Evolutionary conservation across 495 filamentous ascomycete species (phyloP), one percentile per base, ranked within the genome.

Genomic region (Symbiotaphrina buchneri): DNA sequence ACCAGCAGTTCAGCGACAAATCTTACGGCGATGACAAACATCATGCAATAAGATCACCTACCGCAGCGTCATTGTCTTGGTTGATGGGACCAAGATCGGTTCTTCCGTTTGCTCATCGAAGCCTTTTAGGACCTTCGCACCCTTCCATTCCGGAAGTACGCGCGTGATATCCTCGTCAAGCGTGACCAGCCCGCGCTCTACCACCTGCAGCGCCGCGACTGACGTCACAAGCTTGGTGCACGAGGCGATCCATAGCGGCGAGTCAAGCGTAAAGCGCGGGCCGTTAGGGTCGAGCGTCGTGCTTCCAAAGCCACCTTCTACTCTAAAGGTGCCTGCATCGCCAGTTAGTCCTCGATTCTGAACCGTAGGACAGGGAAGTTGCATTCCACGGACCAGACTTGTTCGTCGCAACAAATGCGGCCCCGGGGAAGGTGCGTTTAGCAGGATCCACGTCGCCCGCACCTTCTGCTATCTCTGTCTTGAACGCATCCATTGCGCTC

Each of bases 181-280:
- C 2, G 39, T 41, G 4, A 68, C 28, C 0, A 51, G 44, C 2
- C 52, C 54, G 6, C 52, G 45, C 10, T 65, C 59, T 10, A 68
- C 54, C 38, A 58, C 61, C 42, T 61, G 52, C 6, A 70, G 41
- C 2, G 44, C 49, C 6, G 53, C 47, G 15, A 67, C 45, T 14
- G 49, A 46, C 11, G 58, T 55, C 22, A 61, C 46, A 28, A 48
- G 33, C 34, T 48, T 48, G 10, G 46, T 48, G 36, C 38, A 40
- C 10, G 37, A 42, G 19, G 46, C 46, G 5, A 48, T 33, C 21
- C 31, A 37, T 14, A 38, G 28, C 16, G 39, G 28, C 16, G 38
- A 36, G 18, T 31, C 23, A n/a, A 22, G 13, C 10, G 30, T 25
- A 22, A 43, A 29, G 20, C 26, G 14, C 3, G 8, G 6, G 2